Evolutionary conservation across 2,329 filamentous ascomycete species (phyloP), one percentile per base, ranked within the genome.

Genomic region (Fusarium sp.): DNA sequence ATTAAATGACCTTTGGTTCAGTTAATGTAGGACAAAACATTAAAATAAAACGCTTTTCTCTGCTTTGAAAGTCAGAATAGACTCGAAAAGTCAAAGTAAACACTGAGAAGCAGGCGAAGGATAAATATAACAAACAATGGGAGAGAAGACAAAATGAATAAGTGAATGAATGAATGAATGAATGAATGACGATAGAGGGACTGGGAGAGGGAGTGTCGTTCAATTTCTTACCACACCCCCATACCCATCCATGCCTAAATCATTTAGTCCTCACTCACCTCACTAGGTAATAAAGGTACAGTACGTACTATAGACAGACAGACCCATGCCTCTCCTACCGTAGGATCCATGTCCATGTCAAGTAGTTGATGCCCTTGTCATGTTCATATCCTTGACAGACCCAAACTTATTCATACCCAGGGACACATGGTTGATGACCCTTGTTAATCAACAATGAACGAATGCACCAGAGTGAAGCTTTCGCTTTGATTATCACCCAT

Each of bases 81-180:
- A 44, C 29, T 55, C 49, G 17, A 41, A 25, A 45, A 31, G 63
- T 27, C 18, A 55, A 55, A n/a, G 36, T 27, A 46, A 55, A 57
- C 57, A 62, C 54, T 42, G 64, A 71, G 63, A 62, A 57, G 71
- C 54, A 62, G 61, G 42, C 52, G 66, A 42, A 66, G 52, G 53
- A 71, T 53, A 74, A 76, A 76, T 68, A 69, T 75, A 75, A 45
- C 68, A 68, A 74, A 62, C 47, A 73, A 72, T 59, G 56, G 35
- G 46, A 65, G 52, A 58, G 33, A 68, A 22, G 54, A 55, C 33
- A 41, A 42, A 36, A 35, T 15, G 29, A 49, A 49, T 49, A 31
- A 49, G 25, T 58, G 65, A 57, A 68, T 72, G 70, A 70, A 55
- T 58, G 68, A 57, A 72, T 58, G 65, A 57, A 68, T 72, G 70